Conservation (phyloP, 2,329 filamentous ascomycete species). For the Anthostomella pinea region DNA sequence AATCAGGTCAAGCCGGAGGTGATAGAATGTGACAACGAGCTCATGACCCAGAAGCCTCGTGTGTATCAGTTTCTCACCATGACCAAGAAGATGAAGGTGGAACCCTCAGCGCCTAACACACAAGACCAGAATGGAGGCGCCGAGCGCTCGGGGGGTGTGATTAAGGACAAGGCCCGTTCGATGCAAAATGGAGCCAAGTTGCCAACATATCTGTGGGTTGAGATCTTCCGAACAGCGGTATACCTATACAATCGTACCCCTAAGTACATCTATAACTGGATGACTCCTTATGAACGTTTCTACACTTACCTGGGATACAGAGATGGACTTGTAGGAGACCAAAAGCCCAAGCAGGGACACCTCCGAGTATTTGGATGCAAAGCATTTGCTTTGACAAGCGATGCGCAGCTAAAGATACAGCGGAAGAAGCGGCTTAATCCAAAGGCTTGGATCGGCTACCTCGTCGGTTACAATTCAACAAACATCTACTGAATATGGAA, state of each 20-base stretch:
- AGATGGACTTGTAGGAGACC: not conserved
- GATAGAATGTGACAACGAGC: too few species aligned
- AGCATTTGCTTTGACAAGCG: not conserved
- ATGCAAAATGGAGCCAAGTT: not conserved
- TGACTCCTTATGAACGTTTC: not conserved
- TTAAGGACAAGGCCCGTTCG: not conserved
- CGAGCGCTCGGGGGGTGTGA: not conserved
- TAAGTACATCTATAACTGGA: not conserved
- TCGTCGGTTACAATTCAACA: not conserved
- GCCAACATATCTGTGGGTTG: not conserved
- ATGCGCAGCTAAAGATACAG: not conserved
- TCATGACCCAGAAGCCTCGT: too few species aligned
- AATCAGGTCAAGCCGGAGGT: too few species aligned
- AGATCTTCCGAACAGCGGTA: not conserved
- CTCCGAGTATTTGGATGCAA: not conserved
- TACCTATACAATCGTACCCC: conserved; percentile 1
- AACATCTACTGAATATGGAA: conserved; percentile 2
- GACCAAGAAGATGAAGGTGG: too few species aligned
- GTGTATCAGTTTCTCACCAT: too few species aligned
- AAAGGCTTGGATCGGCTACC: conserved; percentile 1
- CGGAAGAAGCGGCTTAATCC: not conserved
- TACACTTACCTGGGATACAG: not conserved
- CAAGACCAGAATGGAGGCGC: not conserved
- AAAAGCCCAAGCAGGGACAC: not conserved
- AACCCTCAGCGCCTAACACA: too few species aligned